phyloP scores from a whole-genome alignment of 1,139 yeast species.

The Nakaseomyces uthaithaninus region DNA sequence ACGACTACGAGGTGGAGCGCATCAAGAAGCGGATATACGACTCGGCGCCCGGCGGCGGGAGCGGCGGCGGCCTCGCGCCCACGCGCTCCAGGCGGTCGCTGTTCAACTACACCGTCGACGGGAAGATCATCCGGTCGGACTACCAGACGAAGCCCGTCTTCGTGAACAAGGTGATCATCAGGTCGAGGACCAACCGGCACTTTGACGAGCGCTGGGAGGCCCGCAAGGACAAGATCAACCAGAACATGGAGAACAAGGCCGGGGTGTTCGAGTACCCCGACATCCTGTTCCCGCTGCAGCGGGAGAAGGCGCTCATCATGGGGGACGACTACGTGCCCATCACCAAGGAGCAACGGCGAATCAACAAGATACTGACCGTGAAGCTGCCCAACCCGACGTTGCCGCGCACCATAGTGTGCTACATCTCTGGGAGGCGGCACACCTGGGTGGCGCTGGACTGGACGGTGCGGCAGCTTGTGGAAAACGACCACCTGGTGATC shows the following conservation, averaged over 20 bases:
- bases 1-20: constrained; percentile 4
- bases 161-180: constrained; percentile 26
- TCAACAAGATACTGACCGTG: constrained; percentile 19
- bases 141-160: constrained; percentile 30
- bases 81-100: constrained; percentile 10
- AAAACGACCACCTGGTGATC: constrained; percentile 54
- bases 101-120: constrained; percentile 21
- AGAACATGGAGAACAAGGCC: constrained; percentile 14
- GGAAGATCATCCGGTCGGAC: constrained; percentile 28
- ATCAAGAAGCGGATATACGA: constrained; percentile 4
- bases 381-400: constrained; percentile 26
- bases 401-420: constrained; percentile 53
- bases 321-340: constrained; percentile 23
- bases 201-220: constrained; percentile 23
- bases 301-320: constrained; percentile 9
- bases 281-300: constrained; percentile 16
- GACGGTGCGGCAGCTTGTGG: constrained; percentile 45
- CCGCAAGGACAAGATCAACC: constrained; percentile 16
- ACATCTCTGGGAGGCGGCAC: constrained; percentile 59
- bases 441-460: constrained; percentile 78
- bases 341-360: constrained; percentile 23
- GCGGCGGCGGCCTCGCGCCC: not conserved
- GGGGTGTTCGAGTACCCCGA: constrained; percentile 19
- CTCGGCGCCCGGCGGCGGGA: not conserved
- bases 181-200: constrained; percentile 20